A percentile compares a stretch with the other conserved stretches of the same genome.
Conservation (phyloP, 1,284 basidiomycete species). For the Retiboletus flavoniger region DNA sequence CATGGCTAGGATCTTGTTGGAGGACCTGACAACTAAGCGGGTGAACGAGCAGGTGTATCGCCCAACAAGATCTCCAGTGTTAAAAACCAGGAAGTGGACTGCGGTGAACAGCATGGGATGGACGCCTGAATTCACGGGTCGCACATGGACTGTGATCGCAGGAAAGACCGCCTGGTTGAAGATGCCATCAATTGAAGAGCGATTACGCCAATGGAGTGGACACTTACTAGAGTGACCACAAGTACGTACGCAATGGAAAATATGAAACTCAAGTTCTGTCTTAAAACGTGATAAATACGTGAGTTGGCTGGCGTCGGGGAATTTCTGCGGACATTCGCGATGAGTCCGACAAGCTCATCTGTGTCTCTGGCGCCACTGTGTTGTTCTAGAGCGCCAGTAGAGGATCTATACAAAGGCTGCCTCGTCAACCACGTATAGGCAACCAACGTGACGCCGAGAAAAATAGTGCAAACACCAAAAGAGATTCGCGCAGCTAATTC, state of each 20-base stretch:
- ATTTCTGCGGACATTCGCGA: conserved; percentile 29
- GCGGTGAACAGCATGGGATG: conserved; percentile 69
- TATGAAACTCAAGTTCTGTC: conserved; percentile 67
- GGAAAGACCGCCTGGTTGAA: conserved; percentile 74
- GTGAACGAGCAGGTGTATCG: conserved; percentile 73
- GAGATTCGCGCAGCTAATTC: conserved; percentile 66
- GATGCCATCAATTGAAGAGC: conserved; percentile 2
- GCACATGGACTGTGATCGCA: conserved; percentile 76
- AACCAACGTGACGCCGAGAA: conserved; percentile 52
- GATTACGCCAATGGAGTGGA: not conserved
- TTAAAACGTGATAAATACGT: conserved; percentile 56
- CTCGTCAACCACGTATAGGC: conserved; percentile 60
- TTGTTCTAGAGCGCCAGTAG: conserved; percentile 45
- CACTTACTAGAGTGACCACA: conserved; percentile 72
- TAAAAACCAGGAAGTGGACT: conserved; percentile 72
- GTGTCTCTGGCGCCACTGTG: conserved; percentile 23
- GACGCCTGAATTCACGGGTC: conserved; percentile 56
- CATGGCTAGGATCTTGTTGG: conserved; percentile 56
- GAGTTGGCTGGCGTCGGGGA: conserved; percentile 35
- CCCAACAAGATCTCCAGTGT: conserved; percentile 76
- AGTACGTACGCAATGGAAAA: conserved; percentile 76
- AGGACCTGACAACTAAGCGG: conserved; percentile 63
- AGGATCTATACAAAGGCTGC: conserved; percentile 55
- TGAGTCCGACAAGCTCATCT: conserved; percentile 37
- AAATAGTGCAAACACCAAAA: conserved; percentile 69